Evolutionary conservation across 164 flowering plant species (phyloP).

Genomic region (Brasenia schreberi): DNA sequence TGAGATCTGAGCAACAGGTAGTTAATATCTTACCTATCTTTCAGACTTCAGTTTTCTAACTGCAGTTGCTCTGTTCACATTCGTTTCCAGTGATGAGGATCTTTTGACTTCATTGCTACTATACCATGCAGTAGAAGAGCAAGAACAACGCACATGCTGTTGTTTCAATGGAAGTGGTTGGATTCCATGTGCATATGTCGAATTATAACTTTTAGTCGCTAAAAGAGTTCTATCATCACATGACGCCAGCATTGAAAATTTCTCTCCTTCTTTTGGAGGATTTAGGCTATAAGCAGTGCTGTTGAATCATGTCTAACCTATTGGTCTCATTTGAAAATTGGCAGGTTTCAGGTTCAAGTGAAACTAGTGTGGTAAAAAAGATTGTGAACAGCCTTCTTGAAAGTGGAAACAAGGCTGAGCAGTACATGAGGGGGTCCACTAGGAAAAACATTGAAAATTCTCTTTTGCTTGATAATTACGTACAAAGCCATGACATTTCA

Average conservation of each 20-base stretch:
- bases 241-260: no score
- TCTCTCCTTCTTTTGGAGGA: no score
- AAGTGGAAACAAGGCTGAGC: slow-evolving; percentile 67
- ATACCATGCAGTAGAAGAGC: no score
- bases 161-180: no score
- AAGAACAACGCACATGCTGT: no score
- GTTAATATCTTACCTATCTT: not conserved
- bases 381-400: slow-evolving; percentile 52
- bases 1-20: slow-evolving; percentile 25
- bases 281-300: no score
- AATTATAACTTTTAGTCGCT: no score
- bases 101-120: no score
- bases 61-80: not conserved
- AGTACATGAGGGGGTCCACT: slow-evolving; percentile 61
- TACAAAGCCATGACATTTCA: slow-evolving; percentile 16
- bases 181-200: no score
- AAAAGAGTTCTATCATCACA: no score
- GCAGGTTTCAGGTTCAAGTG: slow-evolving; percentile 30
- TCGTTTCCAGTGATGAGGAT: not conserved
- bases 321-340: not conserved
- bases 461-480: slow-evolving; percentile 63
- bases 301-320: not conserved
- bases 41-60: not conserved
- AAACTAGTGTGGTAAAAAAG: slow-evolving; percentile 23
- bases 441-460: slow-evolving; percentile 49